A percentile compares a stretch with the other conserved stretches of the same genome.
Evolutionary conservation across 2,329 filamentous ascomycete genomes (phyloP).

Genomic region (Aureobasidium melanogenum): DNA sequence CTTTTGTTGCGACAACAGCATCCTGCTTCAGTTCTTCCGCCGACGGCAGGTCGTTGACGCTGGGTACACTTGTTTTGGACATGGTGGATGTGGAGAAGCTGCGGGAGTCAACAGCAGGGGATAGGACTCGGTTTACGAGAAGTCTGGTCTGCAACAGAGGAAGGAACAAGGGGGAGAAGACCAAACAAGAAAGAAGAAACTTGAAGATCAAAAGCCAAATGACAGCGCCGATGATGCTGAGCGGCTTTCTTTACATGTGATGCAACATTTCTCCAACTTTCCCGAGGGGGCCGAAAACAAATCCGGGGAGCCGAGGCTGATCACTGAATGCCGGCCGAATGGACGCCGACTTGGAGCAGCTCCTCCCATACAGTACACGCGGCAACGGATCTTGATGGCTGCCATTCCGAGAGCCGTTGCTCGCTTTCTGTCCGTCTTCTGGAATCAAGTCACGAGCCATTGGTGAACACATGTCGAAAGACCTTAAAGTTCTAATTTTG

Average conservation of each 20-base stretch:
- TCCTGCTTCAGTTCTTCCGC: slow-evolving; percentile 44
- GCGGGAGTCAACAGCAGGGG: not conserved
- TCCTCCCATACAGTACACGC: not conserved
- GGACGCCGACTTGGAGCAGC: not conserved
- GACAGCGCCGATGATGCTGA: not conserved
- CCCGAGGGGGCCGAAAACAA: not conserved
- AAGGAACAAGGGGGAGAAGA: not conserved
- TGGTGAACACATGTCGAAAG: not conserved
- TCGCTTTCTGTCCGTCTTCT: not conserved
- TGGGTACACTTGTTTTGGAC: slow-evolving; percentile 8
- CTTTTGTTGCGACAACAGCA: slow-evolving; percentile 42
- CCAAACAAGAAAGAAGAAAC: not conserved
- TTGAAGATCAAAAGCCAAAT: not conserved
- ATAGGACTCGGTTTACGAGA: not conserved
- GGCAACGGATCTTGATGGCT: not conserved
- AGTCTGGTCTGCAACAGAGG: not conserved
- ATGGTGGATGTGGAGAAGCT: slow-evolving; percentile 4
- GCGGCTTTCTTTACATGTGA: slow-evolving; percentile 1
- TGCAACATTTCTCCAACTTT: slow-evolving; percentile 4
- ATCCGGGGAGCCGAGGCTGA: slow-evolving; percentile 8
- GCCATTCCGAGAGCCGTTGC: not conserved
- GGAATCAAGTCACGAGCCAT: not conserved
- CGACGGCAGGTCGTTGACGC: slow-evolving; percentile 22
- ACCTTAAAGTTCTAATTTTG: not conserved
- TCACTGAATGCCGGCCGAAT: not conserved